phyloP scores from a whole-genome alignment of 768 basidiomycete genomes.

The Chalciporus piperatus region DNA sequence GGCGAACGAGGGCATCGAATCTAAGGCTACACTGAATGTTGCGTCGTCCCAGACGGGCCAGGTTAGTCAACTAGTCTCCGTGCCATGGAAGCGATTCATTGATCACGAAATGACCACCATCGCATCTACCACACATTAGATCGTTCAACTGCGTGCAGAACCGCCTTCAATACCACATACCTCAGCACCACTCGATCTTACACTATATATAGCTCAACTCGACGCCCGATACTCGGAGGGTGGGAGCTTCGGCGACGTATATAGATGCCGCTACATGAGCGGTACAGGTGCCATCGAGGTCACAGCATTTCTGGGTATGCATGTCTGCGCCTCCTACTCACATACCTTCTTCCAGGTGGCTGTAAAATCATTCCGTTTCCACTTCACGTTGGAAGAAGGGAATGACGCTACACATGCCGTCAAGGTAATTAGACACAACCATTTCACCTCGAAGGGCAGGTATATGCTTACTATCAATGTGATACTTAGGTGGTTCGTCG shows the following conservation, averaged over 20 bases:
- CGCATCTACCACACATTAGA: no score
- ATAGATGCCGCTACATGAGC: not conserved
- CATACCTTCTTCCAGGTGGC: constrained; percentile 6
- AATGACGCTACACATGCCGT: not conserved
- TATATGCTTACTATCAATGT: not conserved
- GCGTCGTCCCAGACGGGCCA: no score
- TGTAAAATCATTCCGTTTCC: constrained; percentile 11
- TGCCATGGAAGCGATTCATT: no score
- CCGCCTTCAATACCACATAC: not conserved
- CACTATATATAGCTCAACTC: not conserved
- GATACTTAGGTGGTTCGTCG: constrained; percentile 15
- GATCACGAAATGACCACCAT: not conserved
- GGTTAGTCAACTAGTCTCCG: no score
- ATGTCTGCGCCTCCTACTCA: not conserved
- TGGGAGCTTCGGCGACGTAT: constrained; percentile 9
- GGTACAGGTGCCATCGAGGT: not conserved
- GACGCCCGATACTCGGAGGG: not conserved
- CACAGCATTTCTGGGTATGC: not conserved
- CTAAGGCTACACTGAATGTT: no score
- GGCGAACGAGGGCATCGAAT: no score
- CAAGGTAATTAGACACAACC: not conserved
- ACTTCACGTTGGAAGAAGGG: constrained; percentile 3
- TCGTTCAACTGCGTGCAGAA: not conserved
- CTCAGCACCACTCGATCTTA: constrained; percentile 1
- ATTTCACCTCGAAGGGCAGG: not conserved